Base-by-base conservation (phyloP, 345 rosid species). In the Euphorbia pulcherrima region DNA sequence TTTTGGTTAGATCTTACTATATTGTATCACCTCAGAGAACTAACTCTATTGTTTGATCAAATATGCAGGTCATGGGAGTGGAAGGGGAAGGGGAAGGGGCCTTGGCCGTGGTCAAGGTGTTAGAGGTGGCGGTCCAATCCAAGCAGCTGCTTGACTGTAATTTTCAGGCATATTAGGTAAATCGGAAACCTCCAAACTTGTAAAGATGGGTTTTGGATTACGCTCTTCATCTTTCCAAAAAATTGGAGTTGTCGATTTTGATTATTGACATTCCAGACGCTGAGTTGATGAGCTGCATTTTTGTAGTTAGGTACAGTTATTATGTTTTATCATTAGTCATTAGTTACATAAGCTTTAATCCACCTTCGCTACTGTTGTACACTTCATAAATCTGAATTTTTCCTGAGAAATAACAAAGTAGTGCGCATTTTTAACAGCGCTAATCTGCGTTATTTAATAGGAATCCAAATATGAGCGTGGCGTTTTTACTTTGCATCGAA, bases 41-140 rank as follows among this genome's bases (percentile, higher is more conserved):
- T 39, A 39, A 39, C 44, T 39, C 44, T n/a, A 24, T 47, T 9
- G 48, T 7, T 12, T 17, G 17, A 8, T 24, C 0, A 5, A 4
- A n/a, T 17, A 23, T 77, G 33, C 70, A 90, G 93, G 91, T 37
- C 90, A 91, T 71, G 92, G 92, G 18, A 84, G 87, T 21, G 88
- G 86, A 37, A 70, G 90, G 79, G 86, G 81, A 47, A 46, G 67
- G 55, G 40, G 55, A 47, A 46, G 67, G 55, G 40, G 55, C n/a
- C 67, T 39, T 47, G 67, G 55, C 16, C 55, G 55, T 47, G 37
- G 23, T 28, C 67, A 64, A 48, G 55, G 67, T 27, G 16, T 47
- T 46, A 64, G 67, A 47, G n/a, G 24, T 28, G 55, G 55, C 9
- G 67, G 35, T 3, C 55, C 52, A 62, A 21, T 62, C 30, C 39